These are phyloP conservation scores for Xylaria sp. DNA, from an alignment of 2,329 filamentous ascomycete genomes.

Conservation along the genomic window DNA sequence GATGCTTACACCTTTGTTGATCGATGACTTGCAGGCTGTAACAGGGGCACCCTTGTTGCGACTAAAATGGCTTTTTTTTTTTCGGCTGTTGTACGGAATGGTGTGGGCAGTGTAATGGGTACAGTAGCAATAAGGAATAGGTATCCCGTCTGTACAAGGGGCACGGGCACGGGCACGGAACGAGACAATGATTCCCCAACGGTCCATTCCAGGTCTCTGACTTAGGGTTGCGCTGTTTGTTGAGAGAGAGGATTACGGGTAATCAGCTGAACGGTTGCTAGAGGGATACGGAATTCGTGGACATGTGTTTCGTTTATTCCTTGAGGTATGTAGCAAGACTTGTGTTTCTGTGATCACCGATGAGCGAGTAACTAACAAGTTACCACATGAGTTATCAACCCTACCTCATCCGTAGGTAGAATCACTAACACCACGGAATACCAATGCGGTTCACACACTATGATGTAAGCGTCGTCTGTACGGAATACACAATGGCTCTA, in stretches of 20 bases:
- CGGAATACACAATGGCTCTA: background rate
- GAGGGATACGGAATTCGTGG: background rate
- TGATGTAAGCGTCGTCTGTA: background rate
- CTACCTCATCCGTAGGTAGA: background rate
- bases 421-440: background rate
- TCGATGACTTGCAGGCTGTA: slow-evolving; percentile 15
- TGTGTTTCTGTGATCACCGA: background rate
- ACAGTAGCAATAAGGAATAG: background rate
- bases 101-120: background rate
- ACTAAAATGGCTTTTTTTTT: background rate
- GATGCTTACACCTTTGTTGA: slow-evolving; percentile 8
- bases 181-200: background rate
- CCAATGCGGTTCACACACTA: background rate
- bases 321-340: background rate
- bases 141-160: background rate
- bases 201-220: background rate
- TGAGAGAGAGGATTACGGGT: background rate
- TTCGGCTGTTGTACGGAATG: background rate
- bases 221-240: background rate
- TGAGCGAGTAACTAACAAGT: background rate
- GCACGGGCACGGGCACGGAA: too few relatives aligned
- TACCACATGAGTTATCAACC: too few relatives aligned
- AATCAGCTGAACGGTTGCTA: background rate
- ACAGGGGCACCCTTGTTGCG: slow-evolving; percentile 7
- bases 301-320: background rate